Evolutionary conservation across 1,284 basidiomycete genomes (phyloP).

Genomic region (Wolfiporia cocos): DNA sequence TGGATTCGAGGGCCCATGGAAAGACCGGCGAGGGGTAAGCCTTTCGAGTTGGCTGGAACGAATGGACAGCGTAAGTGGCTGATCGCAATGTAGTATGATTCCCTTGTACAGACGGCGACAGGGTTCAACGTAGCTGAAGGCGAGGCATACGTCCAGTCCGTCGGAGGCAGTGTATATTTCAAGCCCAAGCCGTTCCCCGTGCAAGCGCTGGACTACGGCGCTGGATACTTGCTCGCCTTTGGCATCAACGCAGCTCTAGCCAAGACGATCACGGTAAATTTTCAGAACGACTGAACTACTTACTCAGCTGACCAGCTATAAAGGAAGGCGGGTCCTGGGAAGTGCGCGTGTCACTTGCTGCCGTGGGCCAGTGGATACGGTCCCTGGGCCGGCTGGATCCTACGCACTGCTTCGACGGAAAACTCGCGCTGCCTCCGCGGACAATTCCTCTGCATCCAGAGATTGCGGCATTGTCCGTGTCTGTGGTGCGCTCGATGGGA

Average conservation of each 20-base stretch:
- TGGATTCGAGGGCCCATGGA: constrained; percentile 59
- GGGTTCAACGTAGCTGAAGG: constrained; percentile 60
- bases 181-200: constrained; percentile 48
- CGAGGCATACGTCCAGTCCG: constrained; percentile 34
- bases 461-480: constrained; percentile 25
- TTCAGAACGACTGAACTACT: too few relatives aligned
- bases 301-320: too few relatives aligned
- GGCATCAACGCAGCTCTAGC: constrained; percentile 52
- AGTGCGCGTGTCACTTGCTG: constrained; percentile 53
- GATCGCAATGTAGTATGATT: constrained; percentile 61
- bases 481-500: constrained; percentile 20
- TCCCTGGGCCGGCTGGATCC: constrained; percentile 44
- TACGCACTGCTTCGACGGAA: constrained; percentile 33
- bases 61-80: too few relatives aligned
- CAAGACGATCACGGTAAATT: constrained; percentile 43
- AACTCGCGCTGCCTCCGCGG: constrained; percentile 30
- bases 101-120: constrained; percentile 58
- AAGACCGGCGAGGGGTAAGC: constrained; percentile 43
- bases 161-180: constrained; percentile 14
- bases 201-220: constrained; percentile 59
- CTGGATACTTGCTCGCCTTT: constrained; percentile 55
- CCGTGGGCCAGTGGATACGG: constrained; percentile 50
- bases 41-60: too few relatives aligned
- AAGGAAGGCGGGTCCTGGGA: constrained; percentile 62
- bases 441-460: constrained; percentile 30